Evolutionary conservation across 1,284 basidiomycete genomes (phyloP), one percentile per base, ranked within the genome.

Genomic region (Hypsizygus ulmarius): DNA sequence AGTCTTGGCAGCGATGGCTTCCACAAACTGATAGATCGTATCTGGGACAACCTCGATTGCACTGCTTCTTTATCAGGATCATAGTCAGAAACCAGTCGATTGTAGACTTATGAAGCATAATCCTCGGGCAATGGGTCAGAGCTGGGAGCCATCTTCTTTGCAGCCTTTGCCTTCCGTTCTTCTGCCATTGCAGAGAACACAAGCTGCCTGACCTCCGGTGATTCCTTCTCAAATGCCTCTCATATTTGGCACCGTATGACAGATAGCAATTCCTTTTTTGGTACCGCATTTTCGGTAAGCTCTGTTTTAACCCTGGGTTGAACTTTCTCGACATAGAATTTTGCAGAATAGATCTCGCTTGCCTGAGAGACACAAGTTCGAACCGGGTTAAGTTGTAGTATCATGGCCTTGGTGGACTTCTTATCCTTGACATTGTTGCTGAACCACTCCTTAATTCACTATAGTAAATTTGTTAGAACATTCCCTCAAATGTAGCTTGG

Each of bases 371-470:
- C 5, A 3, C 44, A n/a, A 4, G 14, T 7, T 19, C 34, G 39
- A 6, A 38, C 12, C 2, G 42, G 42, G 6, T n/a, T 15, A 2
- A 46, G n/a, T n/a, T 30, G 15, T 2, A 39, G 7, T 12, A 16
- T 5, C 7, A 29, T 16, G 3, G 2, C 9, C 16, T 32, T 39
- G 11, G 16, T 3, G 2, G 3, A 10, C 19, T 39, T 46, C 3
- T 15, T 1, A 4, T 28, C 18, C 3, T 39, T 28, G 6, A 6
- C 5, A 15, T 38, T 3, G 16, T 46, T 46, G 27, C 16, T 15
- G 28, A 21, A 46, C 37, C 44, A 46, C 12, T 46, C 37, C 9
- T 25, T n/a, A 1, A 39, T 7, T 19, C 44, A 19, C 44, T 46
- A 15, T 3, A 29, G 12, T 33, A 30, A 32, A 15, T 14, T 30